Evolutionary conservation across 2,329 filamentous ascomycete species (phyloP).

Genomic region (Alternaria metachromatica): DNA sequence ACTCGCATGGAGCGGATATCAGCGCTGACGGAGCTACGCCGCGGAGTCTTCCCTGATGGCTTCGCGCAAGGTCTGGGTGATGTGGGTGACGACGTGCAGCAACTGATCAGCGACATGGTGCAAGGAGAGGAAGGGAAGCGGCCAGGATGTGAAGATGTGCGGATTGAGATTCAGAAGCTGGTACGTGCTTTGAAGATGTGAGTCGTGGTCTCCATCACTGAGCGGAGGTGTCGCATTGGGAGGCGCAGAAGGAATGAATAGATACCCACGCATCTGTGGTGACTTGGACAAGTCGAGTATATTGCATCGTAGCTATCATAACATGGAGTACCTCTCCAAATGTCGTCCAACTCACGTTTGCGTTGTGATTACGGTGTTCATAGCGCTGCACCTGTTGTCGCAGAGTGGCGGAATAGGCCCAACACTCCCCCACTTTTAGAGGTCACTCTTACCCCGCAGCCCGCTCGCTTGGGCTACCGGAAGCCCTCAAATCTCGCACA

Average conservation of each 20-base stretch:
- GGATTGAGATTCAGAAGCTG: constrained; percentile 27
- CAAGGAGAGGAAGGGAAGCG: constrained; percentile 35
- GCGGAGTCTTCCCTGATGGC: constrained; percentile 36
- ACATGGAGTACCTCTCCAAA: background rate
- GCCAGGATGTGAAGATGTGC: constrained; percentile 40
- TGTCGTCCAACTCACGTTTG: background rate
- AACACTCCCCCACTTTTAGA: background rate
- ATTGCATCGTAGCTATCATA: background rate
- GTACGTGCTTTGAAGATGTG: constrained; percentile 23
- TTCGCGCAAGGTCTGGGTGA: constrained; percentile 34
- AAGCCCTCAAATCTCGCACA: background rate
- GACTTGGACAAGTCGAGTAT: background rate
- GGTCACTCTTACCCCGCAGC: background rate
- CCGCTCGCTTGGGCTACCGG: background rate
- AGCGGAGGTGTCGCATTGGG: background rate
- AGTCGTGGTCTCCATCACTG: background rate
- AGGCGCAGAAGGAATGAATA: background rate
- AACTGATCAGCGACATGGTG: constrained; percentile 43
- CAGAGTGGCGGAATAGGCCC: background rate
- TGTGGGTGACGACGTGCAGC: constrained; percentile 28
- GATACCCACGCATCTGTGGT: background rate
- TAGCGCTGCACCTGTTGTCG: background rate
- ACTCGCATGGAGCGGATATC: constrained; percentile 50
- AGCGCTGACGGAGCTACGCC: constrained; percentile 43
- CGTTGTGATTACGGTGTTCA: background rate